phyloP scores from a whole-genome alignment of 164 flowering plant species.

The Cinnamomum micranthum region DNA sequence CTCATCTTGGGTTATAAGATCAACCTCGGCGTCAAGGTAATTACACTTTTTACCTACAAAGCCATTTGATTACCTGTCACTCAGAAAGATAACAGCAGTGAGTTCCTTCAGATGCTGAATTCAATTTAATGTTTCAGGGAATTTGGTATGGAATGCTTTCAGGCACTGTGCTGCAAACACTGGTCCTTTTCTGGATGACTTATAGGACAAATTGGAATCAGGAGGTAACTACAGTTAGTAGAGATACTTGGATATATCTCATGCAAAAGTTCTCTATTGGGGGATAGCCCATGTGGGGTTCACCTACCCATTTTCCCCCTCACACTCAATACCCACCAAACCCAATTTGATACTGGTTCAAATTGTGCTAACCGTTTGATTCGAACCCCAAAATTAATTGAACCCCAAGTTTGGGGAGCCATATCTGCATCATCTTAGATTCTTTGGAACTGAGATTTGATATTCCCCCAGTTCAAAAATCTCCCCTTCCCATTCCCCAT shows the following conservation, averaged over 20 bases:
- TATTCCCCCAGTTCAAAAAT: no score
- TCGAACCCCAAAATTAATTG: no score
- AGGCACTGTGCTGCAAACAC: constrained; percentile 51
- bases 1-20: constrained; percentile 44
- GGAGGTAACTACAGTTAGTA: constrained; percentile 35
- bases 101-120: background rate
- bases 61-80: no score
- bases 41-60: background rate
- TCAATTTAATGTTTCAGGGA: constrained; percentile 36
- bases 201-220: constrained; percentile 61
- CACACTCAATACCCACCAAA: background rate
- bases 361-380: background rate
- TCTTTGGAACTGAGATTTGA: background rate
- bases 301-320: no score
- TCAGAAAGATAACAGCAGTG: background rate
- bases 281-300: background rate
- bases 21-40: constrained; percentile 48
- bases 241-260: background rate
- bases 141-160: constrained; percentile 69
- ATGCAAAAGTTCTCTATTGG: background rate
- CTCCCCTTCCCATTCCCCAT: no score
- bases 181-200: constrained; percentile 34
- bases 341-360: background rate
- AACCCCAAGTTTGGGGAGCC: background rate
- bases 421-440: no score